Evolutionary conservation across 495 filamentous ascomycete species (phyloP), one percentile per base, ranked within the genome.

Genomic region (Xylaria scruposa): DNA sequence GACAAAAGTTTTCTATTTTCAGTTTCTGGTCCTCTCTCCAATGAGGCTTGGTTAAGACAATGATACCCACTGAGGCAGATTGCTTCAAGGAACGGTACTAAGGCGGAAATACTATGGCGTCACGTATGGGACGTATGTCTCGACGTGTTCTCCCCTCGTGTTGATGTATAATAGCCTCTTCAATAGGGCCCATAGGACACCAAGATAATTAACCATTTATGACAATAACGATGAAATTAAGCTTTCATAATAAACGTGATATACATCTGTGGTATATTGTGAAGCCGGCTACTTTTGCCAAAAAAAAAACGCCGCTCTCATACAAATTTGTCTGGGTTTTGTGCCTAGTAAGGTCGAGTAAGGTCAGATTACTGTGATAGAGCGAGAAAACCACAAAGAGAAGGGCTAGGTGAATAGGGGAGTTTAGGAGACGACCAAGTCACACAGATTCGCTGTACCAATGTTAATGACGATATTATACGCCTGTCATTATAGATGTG

Each of bases 1-100:
- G 40, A 70, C 44, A 70, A 70, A 49, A n/a, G 42, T 26, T 51
- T 69, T 26, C 56, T 49, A 15, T 60, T 33, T 26, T 36, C 31
- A 8, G 42, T 62, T 51, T 26, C 19, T 19, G 10, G 42, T 53
- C 2, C 4, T 21, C 19, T 26, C 29, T 6, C 29, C 21, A 33
- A 29, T 15, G 15, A 62, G 31, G 12, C 47, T 49, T 62, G 46
- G 46, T 47, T 62, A 38, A 21, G 51, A 46, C 40, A 29, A 51
- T 49, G 54, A 69, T 60, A 68, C 53, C 66, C 53, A 19, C 17
- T 42, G 53, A 47, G 40, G 38, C 53, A 21, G 19, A 21, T 29
- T 59, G 51, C 42, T 51, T 5, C n/a, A 49, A n/a, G 67, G 26
- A 61, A 44, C 42, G 51, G 4, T 3, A 12, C 38, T 42, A 42